phyloP scores from a whole-genome alignment of 2,329 filamentous ascomycete species.

The Raffaelea arxii region DNA sequence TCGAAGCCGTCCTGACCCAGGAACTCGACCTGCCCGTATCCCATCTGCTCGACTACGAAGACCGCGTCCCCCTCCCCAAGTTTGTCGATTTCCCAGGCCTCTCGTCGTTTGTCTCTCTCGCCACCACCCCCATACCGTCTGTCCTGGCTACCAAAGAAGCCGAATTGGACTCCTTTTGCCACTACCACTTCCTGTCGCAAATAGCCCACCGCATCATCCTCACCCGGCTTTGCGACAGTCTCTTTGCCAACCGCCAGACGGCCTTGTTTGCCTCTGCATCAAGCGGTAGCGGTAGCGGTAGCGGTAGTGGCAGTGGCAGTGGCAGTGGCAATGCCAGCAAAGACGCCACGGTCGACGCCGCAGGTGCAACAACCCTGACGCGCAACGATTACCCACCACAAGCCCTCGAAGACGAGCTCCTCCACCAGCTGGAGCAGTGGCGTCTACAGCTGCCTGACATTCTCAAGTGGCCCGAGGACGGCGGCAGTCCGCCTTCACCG shows the following conservation, averaged over 20 bases:
- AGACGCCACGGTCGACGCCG: conserved; percentile 9
- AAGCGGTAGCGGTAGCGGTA: background rate
- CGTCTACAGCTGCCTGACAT: conserved; percentile 34
- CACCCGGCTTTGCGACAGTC: conserved; percentile 39
- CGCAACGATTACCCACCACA: conserved; percentile 31
- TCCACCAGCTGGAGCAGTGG: conserved; percentile 47
- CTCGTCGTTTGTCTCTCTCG: conserved; percentile 3
- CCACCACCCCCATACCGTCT: background rate
- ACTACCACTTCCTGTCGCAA: conserved; percentile 47
- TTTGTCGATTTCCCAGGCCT: conserved; percentile 23
- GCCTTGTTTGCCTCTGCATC: conserved; percentile 8
- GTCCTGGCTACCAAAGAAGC: background rate
- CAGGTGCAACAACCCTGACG: conserved; percentile 5
- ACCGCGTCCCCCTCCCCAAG: conserved; percentile 41
- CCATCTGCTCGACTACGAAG: conserved; percentile 38
- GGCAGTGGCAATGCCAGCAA: background rate
- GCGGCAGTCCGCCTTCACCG: background rate
- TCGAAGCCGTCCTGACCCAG: conserved; percentile 44
- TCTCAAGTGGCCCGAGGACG: conserved; percentile 10
- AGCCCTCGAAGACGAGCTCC: conserved; percentile 38
- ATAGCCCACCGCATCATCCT: conserved; percentile 46
- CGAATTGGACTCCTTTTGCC: conserved; percentile 36
- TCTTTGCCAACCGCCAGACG: conserved; percentile 13
- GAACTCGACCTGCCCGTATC: conserved; percentile 42
- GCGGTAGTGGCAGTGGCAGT: too few species aligned